A percentile compares a stretch with the other conserved stretches of the same genome.
These are phyloP conservation scores for Periconia sp. DNA, from an alignment of 2,329 filamentous ascomycete genomes.

Conservation along the genomic window DNA sequence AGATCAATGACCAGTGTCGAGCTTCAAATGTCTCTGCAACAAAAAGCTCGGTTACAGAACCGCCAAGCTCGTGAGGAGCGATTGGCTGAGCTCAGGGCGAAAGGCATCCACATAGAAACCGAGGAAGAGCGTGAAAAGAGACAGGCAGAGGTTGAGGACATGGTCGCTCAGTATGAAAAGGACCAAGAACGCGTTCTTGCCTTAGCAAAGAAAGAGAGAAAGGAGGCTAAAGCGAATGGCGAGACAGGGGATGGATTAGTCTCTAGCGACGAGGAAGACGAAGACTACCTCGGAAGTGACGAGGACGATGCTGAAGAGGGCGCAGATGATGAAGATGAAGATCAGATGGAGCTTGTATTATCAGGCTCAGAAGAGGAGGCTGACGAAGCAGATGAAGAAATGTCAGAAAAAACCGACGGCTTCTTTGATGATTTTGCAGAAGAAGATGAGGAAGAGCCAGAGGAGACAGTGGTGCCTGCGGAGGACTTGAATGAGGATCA, in stretches of 20 bases:
- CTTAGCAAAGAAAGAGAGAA: slow-evolving; percentile 76
- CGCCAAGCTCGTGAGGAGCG: slow-evolving; percentile 74
- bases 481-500: slow-evolving; percentile 9
- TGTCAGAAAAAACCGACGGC: slow-evolving; percentile 30
- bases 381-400: slow-evolving; percentile 32
- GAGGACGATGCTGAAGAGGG: slow-evolving; percentile 49
- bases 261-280: slow-evolving; percentile 59
- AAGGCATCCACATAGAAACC: slow-evolving; percentile 80
- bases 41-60: slow-evolving; percentile 78
- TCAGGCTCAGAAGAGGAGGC: slow-evolving; percentile 50
- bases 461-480: slow-evolving; percentile 11
- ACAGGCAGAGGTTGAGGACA: slow-evolving; percentile 80
- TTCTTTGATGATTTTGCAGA: slow-evolving; percentile 47
- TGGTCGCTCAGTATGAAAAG: slow-evolving; percentile 68
- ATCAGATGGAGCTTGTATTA: slow-evolving; percentile 41
- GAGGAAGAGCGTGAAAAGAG: slow-evolving; percentile 83
- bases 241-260: slow-evolving; percentile 47
- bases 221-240: slow-evolving; percentile 65
- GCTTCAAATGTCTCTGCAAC: slow-evolving; percentile 67
- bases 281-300: slow-evolving; percentile 50
- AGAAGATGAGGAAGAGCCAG: slow-evolving; percentile 31
- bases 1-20: slow-evolving; percentile 68
- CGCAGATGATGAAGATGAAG: slow-evolving; percentile 42
- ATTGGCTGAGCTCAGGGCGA: slow-evolving; percentile 73
- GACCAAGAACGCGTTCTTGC: slow-evolving; percentile 79